Percentiles rank a stretch among this genome's conserved stretches.
phyloP scores from a whole-genome alignment of 2,329 filamentous ascomycete species.

The Sporothrix humicola region DNA sequence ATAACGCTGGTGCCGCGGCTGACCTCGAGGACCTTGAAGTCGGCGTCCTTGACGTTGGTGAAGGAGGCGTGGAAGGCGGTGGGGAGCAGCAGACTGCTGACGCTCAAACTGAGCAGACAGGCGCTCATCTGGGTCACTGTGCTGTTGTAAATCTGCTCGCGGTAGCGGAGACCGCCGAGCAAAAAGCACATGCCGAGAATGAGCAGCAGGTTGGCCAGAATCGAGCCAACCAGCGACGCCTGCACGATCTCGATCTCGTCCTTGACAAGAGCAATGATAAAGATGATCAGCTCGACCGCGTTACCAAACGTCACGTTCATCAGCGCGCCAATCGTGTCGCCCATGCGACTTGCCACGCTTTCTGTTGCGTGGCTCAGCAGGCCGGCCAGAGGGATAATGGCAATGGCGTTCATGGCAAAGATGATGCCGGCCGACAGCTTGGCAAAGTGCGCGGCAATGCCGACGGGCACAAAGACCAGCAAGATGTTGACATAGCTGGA shows the following conservation, averaged over 20 bases:
- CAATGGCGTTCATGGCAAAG: conserved; percentile 68
- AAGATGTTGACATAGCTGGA: conserved; percentile 70
- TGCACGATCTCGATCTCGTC: conserved; percentile 77
- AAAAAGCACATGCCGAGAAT: conserved; percentile 79
- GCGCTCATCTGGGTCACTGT: conserved; percentile 76
- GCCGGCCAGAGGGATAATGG: conserved; percentile 84
- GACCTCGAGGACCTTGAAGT: conserved; percentile 69
- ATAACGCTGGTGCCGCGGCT: conserved; percentile 80
- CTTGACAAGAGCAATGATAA: conserved; percentile 46
- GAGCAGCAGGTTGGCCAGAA: conserved; percentile 75
- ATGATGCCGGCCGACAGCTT: conserved; percentile 49
- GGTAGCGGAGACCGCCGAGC: conserved; percentile 69
- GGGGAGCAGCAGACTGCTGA: conserved; percentile 48
- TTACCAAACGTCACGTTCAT: conserved; percentile 93
- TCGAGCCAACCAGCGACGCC: conserved; percentile 75
- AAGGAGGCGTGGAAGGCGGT: conserved; percentile 72
- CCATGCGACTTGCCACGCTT: conserved; percentile 79
- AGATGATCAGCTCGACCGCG: conserved; percentile 87
- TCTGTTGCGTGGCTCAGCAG: conserved; percentile 86
- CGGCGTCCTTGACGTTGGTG: conserved; percentile 60
- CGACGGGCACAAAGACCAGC: conserved; percentile 73
- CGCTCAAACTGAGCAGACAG: conserved; percentile 69
- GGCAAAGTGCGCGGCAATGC: conserved; percentile 60
- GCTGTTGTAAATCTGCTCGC: conserved; percentile 75
- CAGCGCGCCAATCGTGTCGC: conserved; percentile 85